Conservation (phyloP, 1,284 basidiomycete genomes). For the Fomitopsis schrenkii region DNA sequence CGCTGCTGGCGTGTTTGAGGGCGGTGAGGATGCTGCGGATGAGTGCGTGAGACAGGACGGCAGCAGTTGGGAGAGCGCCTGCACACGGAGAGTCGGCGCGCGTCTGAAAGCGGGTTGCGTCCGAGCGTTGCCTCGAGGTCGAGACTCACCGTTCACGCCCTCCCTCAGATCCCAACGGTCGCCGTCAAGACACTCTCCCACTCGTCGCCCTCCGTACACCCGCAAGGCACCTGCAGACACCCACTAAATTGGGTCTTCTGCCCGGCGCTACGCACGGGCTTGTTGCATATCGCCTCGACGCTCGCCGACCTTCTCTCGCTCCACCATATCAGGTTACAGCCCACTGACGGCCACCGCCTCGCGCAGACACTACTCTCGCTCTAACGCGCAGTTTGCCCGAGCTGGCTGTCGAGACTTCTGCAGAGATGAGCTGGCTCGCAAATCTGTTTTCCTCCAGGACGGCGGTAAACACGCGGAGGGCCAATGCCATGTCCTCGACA, state of each 20-base stretch:
- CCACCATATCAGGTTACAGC: constrained; percentile 7
- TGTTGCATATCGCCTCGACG: constrained; percentile 3
- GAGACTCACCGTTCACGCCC: neutral
- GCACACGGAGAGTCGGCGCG: constrained; percentile 1
- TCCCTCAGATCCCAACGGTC: neutral
- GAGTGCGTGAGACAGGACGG: neutral
- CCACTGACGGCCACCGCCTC: constrained; percentile 4
- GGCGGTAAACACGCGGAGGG: constrained; percentile 43
- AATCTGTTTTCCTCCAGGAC: constrained; percentile 53
- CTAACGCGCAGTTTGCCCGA: constrained; percentile 7
- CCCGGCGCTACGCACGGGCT: neutral
- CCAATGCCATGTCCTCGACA: constrained; percentile 60
- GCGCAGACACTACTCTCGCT: constrained; percentile 4
- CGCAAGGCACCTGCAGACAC: neutral
- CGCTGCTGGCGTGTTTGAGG: neutral
- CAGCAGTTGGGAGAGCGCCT: neutral
- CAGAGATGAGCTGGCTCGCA: constrained; percentile 65
- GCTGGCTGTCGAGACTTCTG: neutral
- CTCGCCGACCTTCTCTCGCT: constrained; percentile 3
- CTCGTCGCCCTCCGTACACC: neutral
- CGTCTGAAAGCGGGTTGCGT: neutral
- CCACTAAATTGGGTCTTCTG: neutral
- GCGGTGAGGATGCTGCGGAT: neutral
- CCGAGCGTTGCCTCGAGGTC: constrained; percentile 1
- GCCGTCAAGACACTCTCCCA: neutral